phyloP scores from a whole-genome alignment of 768 basidiomycete genomes.

The Mrakia gelida region DNA sequence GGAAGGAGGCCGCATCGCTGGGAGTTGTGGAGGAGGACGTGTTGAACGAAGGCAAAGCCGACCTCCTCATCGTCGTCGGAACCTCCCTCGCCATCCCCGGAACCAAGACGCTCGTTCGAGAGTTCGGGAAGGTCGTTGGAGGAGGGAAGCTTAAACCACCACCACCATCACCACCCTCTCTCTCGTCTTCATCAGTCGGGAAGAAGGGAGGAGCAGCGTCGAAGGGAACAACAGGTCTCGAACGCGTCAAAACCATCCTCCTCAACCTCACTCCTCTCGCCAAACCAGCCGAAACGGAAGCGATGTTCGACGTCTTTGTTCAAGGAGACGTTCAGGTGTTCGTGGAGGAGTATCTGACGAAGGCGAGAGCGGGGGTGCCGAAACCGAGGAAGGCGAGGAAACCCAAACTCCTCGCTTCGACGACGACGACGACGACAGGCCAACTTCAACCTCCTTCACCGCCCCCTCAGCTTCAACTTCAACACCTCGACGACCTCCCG shows the following conservation, averaged over 20 bases:
- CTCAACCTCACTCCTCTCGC: conserved; percentile 74
- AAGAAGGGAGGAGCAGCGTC: background rate
- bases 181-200: background rate
- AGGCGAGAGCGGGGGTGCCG: background rate
- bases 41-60: conserved; percentile 54
- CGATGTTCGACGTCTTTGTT: conserved; percentile 83
- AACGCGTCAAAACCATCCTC: conserved; percentile 61
- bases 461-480: too few species aligned
- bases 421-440: background rate
- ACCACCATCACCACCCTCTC: too few species aligned
- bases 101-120: conserved; percentile 83
- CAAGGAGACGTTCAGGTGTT: conserved; percentile 83
- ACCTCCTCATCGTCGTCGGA: conserved; percentile 81
- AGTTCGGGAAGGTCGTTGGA: conserved; percentile 63
- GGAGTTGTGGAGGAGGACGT: background rate
- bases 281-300: conserved; percentile 73
- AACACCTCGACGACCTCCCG: too few species aligned
- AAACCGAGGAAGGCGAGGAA: background rate
- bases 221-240: background rate
- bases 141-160: background rate
- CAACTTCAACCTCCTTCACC: background rate
- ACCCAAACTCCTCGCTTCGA: background rate
- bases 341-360: conserved; percentile 48
- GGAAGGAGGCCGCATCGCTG: too few species aligned
- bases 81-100: conserved; percentile 85